Base-by-base conservation (phyloP, 805 yeast species). In the Martiniozyma abietophila region DNA sequence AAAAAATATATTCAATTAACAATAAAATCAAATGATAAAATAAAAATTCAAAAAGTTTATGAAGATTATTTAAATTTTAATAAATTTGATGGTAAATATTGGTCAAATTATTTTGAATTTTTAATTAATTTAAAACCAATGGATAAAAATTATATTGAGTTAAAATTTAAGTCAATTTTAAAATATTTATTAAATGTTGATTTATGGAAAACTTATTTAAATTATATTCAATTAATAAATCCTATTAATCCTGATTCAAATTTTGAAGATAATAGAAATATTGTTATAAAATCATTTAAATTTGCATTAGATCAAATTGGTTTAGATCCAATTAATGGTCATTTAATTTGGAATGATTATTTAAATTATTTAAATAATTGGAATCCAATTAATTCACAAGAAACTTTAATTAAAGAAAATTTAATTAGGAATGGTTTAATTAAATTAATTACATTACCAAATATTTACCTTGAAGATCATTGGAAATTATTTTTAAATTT, bases 401-500 rank as follows among this genome's bases (percentile, higher is more conserved):
- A 89, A 51, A 79, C 74, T 43, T 86, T 81, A 51, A 88, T 81
- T 46, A 79, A 82, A 43, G 68, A 71, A 48, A 95, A 84, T 48
- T 62, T 78, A 48, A 71, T 81, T 30, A 68, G 97, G 47, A 76
- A 75, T 42, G 67, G 80, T 4, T 84, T 79, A 54, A 73, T 80
- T 44, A 71, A 71, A 39, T 74, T 80, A 43, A 64, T 86, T 14
- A 62, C 70, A n/a, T 67, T 76, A n/a, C 98, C 98, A 4, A 65
- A 83, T 18, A 69, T 69, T 32, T 74, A 76, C 40, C 60, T 89
- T 31, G 96, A 88, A 52, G 67, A 65, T 16, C 63, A 81, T 36
- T 89, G 98, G 98, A 39, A 75, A 64, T 32, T 44, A n/a, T 89
- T 86, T 56, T 78, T 83, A 16, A 64, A 68, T 39, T 92, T 92